Conservation (phyloP, 495 filamentous ascomycete species). For the Aspergillus bertholletiae region DNA sequence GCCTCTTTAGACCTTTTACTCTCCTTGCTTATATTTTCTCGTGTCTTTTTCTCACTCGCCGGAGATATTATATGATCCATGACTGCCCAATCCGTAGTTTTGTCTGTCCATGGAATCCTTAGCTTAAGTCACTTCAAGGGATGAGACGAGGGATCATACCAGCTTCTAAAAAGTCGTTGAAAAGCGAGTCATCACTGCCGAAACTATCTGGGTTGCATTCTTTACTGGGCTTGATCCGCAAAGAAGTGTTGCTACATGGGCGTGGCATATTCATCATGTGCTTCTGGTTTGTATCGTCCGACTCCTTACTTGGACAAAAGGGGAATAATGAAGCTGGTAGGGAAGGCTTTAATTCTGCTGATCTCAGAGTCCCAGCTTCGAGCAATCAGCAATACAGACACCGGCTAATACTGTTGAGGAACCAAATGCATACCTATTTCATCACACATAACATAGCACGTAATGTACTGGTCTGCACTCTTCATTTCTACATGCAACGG, state of each 20-base stretch:
- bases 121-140: background rate
- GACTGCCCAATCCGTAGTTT: conserved; percentile 15
- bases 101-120: background rate
- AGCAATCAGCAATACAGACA: background rate
- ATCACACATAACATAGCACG: conserved; percentile 80
- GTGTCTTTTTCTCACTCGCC: background rate
- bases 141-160: conserved; percentile 13
- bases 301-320: background rate
- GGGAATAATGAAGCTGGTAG: conserved; percentile 57
- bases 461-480: conserved; percentile 53
- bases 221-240: conserved; percentile 5
- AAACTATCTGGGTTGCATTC: conserved; percentile 39
- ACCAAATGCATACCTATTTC: conserved; percentile 59
- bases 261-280: conserved; percentile 5
- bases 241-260: conserved; percentile 3
- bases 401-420: background rate
- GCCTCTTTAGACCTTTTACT: conserved; percentile 6
- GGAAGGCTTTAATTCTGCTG: conserved; percentile 57
- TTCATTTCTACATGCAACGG: conserved; percentile 58
- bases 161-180: conserved; percentile 51
- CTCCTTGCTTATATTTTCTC: conserved; percentile 1
- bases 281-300: background rate
- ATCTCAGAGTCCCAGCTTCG: conserved; percentile 71
- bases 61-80: background rate
- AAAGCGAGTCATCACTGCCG: conserved; percentile 53